Evolutionary conservation across 331 rosid species (phyloP), one percentile per base, ranked within the genome.

Genomic region (Saraca asoca): DNA sequence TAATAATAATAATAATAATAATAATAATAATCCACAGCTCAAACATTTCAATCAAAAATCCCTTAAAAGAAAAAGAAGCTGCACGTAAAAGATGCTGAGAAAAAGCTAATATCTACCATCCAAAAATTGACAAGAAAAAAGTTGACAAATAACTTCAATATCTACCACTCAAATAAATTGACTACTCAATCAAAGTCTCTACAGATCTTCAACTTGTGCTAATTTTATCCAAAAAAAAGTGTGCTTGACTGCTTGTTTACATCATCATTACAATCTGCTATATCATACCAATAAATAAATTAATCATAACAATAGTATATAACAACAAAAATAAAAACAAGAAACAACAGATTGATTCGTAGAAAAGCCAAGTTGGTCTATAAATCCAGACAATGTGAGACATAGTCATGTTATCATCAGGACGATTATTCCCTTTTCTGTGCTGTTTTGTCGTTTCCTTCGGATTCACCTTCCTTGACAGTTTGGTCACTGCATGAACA

Each of bases 401-500:
- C 75, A 69, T 71, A 41, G 33, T 18, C 69, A 65, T 72, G 76
- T 73, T 75, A 70, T 80, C 83, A 75, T 77, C 18, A 5, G 81
- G 84, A 75, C 84, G 83, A 80, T 82, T 80, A 80, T 82, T 82
- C 86, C 83, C 79, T 80, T 79, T 81, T 68, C 68, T 77, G 69
- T 64, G 64, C 45, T 58, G 3, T 59, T 77, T 85, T 73, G 85
- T 82, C 82, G 74, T 82, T 84, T 70, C 77, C 61, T 52, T 69
- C 70, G 88, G 82, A 78, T 64, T 78, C 80, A 72, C 55, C 79
- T 79, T 48, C 62, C 70, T 75, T 57, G 69, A 80, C 78, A 84
- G 79, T 58, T 78, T 57, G 74, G 65, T 71, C 53, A 71, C 78
- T 72, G 66, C 72, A 64, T 82, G 73, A 59, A 72, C 78, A 55